A percentile compares a stretch with the other conserved stretches of the same genome.
Conservation (phyloP, 345 rosid species). For the Murraya koenigii region DNA sequence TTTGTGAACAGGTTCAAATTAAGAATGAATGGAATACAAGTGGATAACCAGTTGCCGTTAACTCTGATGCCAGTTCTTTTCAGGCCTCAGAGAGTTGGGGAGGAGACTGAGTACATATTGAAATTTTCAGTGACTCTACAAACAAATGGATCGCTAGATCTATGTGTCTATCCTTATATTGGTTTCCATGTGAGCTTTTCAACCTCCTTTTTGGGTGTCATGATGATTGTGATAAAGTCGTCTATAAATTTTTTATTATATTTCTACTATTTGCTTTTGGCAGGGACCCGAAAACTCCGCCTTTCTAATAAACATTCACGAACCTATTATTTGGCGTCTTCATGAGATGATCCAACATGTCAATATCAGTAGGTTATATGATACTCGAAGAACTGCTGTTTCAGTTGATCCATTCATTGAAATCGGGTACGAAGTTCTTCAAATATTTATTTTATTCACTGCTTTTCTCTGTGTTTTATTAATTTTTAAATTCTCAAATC, state of each 20-base stretch:
- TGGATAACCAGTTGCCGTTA: conserved; percentile 94
- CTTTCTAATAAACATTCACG: conserved; percentile 87
- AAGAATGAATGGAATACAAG: conserved; percentile 81
- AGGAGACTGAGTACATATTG: conserved; percentile 62
- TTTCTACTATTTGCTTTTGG: conserved; percentile 18
- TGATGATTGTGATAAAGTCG: not conserved
- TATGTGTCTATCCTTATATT: conserved; percentile 79
- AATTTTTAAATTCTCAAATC: conserved; percentile 3
- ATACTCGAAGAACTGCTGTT: conserved; percentile 70
- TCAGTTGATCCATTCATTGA: conserved; percentile 96
- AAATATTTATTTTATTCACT: not conserved
- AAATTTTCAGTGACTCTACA: conserved; percentile 79
- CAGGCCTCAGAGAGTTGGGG: conserved; percentile 82
- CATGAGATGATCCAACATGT: conserved; percentile 95
- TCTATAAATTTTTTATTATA: conserved; percentile 5
- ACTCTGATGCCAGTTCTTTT: conserved; percentile 95
- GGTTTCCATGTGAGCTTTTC: conserved; percentile 63
- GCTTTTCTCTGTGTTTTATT: conserved; percentile 5
- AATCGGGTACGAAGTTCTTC: conserved; percentile 62
- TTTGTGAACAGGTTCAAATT: conserved; percentile 65
- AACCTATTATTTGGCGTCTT: conserved; percentile 98
- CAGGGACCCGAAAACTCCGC: conserved; percentile 87
- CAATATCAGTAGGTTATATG: conserved; percentile 65
- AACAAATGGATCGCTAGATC: conserved; percentile 81
- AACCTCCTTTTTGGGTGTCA: conserved; percentile 3